Base-by-base conservation (phyloP, 2,329 filamentous ascomycete species). In the Trichoderma sp. region DNA sequence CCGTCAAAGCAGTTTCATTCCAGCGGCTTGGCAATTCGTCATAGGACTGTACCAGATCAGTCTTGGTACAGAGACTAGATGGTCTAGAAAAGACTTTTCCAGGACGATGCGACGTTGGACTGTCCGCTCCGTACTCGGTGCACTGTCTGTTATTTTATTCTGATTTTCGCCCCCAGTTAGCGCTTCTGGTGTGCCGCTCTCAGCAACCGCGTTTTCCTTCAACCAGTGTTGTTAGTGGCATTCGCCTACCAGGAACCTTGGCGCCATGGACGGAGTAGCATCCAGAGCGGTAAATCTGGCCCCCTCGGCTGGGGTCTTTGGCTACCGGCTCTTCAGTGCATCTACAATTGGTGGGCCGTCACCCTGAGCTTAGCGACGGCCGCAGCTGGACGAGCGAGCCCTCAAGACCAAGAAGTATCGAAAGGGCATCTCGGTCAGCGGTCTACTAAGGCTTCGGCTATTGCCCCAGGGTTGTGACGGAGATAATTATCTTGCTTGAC, bases 301-400 rank as follows among this genome's bases (percentile, higher is more conserved):
- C 69, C 69, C 69, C 69, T 65, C 69, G 29, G n/a, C 60, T 72
- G 56, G 69, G 59, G 27, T 56, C 41, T 35, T 64, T 64, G 60
- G 60, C 33, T 53, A 73, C 60, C 69, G 45, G 41, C 29, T 64
- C 69, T 63, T n/a, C 60, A 21, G 29, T 35, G 24, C 31, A 65
- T 64, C 69, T 73, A 29, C 59, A 38, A 45, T 64, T 64, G 41
- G 69, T 73, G 69, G 69, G n/a, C 60, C 41, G 56, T 56, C 21
- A 27, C 66, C 31, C 31, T 66, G 21, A 66, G 62, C 71, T 78
- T 77, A 77, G 66, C 77, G 77, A 78, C 77, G 77, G 77, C 74
- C 77, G 77, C 77, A 78, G 73, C 60, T 62, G 33, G 67, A 68
- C 33, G 75, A 67, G 41, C 33, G 75, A 72, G 41, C 41, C 16